Conservation (phyloP, 257 asterid species). For the Cordia subcordata region DNA sequence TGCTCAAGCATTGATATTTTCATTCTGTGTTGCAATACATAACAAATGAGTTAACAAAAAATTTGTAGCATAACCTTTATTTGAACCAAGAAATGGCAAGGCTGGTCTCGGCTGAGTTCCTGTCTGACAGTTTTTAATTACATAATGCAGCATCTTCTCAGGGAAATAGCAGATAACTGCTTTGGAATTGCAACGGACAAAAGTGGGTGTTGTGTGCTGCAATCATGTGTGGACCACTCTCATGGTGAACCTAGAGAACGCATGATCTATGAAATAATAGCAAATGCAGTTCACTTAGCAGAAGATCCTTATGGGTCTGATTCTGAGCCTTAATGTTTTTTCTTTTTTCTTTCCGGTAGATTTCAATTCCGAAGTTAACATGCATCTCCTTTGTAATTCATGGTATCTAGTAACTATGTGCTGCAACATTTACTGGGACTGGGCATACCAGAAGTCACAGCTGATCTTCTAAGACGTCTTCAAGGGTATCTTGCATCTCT, state of each 20-base stretch:
- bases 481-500: constrained; percentile 43
- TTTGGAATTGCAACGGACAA: constrained; percentile 52
- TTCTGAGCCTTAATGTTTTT: constrained; percentile 6
- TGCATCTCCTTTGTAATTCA: constrained; percentile 3
- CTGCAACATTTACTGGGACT: constrained; percentile 62
- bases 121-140: constrained; percentile 16
- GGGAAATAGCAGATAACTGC: constrained; percentile 43
- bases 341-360: constrained; percentile 1
- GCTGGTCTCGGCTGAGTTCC: constrained; percentile 1
- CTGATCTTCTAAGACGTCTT: constrained; percentile 33
- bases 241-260: constrained; percentile 42
- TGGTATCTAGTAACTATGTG: constrained; percentile 61
- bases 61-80: no score
- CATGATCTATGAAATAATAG: constrained; percentile 41
- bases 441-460: constrained; percentile 37
- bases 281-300: constrained; percentile 45
- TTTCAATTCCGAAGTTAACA: not conserved
- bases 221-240: constrained; percentile 48
- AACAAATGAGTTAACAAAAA: not conserved
- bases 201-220: constrained; percentile 77
- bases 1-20: no score
- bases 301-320: constrained; percentile 74
- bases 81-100: no score
- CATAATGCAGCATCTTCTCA: constrained; percentile 45
- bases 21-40: no score